Evolutionary conservation across 1,139 yeast genomes (phyloP).

Genomic region (Debaryomyces robertsiae): DNA sequence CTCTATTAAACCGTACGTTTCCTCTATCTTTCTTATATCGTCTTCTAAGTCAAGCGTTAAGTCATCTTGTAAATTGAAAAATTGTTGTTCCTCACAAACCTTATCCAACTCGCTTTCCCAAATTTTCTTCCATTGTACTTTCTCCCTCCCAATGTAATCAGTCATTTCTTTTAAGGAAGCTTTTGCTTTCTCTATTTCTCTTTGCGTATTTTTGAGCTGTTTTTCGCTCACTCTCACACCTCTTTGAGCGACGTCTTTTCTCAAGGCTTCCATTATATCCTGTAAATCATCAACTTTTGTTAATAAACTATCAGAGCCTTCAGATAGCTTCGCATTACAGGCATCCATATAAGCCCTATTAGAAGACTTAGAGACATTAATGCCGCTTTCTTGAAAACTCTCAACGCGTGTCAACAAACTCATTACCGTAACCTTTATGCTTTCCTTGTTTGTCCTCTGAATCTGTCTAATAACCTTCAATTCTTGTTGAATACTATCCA

Average conservation of each 20-base stretch:
- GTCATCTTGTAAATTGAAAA: constrained; percentile 86
- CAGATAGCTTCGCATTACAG: constrained; percentile 73
- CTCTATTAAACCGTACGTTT: constrained; percentile 79
- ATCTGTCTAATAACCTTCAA: constrained; percentile 66
- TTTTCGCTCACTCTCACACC: constrained; percentile 83
- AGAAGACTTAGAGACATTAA: constrained; percentile 45
- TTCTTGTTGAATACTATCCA: constrained; percentile 48
- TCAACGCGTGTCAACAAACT: constrained; percentile 51
- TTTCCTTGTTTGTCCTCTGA: constrained; percentile 47
- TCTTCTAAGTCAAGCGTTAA: constrained; percentile 77
- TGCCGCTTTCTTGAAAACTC: constrained; percentile 48
- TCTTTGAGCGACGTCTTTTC: constrained; percentile 90
- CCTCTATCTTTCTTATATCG: constrained; percentile 77
- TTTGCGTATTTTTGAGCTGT: constrained; percentile 66
- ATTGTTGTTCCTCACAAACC: constrained; percentile 93
- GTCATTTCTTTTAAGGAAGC: constrained; percentile 54
- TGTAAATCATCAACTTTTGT: constrained; percentile 89
- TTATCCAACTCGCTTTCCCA: constrained; percentile 93
- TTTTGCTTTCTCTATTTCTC: constrained; percentile 65
- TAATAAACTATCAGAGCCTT: constrained; percentile 72
- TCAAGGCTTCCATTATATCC: constrained; percentile 84
- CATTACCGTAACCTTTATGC: constrained; percentile 45
- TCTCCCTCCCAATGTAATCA: constrained; percentile 67
- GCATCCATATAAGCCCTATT: constrained; percentile 74
- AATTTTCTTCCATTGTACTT: constrained; percentile 83